phyloP scores from a whole-genome alignment of 2,329 filamentous ascomycete species.

The Blumeriella jaapii region DNA sequence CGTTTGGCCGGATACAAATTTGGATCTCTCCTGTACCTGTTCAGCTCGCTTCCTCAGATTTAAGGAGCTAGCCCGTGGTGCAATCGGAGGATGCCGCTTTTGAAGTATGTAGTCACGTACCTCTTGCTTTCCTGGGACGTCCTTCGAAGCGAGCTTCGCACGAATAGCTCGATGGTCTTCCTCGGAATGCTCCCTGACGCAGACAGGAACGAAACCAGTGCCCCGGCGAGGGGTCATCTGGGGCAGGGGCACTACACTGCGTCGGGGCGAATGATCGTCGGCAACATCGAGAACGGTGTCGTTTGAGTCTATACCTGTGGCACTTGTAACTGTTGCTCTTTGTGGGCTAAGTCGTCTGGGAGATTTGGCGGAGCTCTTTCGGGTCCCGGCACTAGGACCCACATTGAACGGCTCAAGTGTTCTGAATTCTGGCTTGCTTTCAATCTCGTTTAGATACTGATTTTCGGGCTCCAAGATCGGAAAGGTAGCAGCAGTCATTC shows the following conservation, averaged over 20 bases:
- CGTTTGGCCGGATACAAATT: conserved; percentile 4
- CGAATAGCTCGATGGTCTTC: conserved; percentile 14
- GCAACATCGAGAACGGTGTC: neutral
- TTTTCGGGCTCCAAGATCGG: neutral
- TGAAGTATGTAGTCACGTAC: conserved; percentile 19
- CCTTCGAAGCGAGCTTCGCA: conserved; percentile 12
- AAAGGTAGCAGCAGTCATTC: neutral
- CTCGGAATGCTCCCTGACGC: conserved; percentile 11
- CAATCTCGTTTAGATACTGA: neutral
- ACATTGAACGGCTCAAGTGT: conserved; percentile 8
- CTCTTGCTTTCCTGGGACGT: conserved; percentile 16
- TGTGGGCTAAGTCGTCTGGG: conserved; percentile 12
- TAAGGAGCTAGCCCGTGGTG: conserved; percentile 16
- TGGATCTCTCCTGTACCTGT: conserved; percentile 6
- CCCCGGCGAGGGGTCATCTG: conserved; percentile 9
- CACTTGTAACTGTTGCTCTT: neutral
- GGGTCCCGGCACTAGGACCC: conserved; percentile 1
- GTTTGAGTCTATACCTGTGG: neutral
- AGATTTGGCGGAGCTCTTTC: conserved; percentile 13
- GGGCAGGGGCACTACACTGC: conserved; percentile 8
- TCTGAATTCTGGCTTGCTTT: conserved; percentile 6
- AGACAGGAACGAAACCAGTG: conserved; percentile 5
- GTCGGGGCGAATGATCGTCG: neutral
- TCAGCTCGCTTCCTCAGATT: conserved; percentile 15
- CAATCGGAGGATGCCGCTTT: conserved; percentile 14